phyloP scores from a whole-genome alignment of 345 rosid genomes.

The Litchi chinensis region DNA sequence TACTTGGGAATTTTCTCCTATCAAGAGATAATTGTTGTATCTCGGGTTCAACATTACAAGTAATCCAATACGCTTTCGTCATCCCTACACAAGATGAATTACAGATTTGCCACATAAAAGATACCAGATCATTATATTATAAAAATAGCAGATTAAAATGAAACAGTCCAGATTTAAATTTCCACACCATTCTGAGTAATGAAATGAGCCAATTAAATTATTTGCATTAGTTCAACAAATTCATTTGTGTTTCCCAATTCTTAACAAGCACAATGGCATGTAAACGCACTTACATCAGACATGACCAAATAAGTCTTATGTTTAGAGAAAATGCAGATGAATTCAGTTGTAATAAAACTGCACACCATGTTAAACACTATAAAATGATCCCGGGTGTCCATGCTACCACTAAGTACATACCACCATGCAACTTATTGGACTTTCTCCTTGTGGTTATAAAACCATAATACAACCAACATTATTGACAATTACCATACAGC shows the following conservation, averaged over 20 bases:
- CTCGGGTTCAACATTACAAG: constrained; percentile 88
- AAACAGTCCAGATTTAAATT: background rate
- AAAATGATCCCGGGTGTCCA: background rate
- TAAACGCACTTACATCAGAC: background rate
- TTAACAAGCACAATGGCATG: background rate
- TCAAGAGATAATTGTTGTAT: constrained; percentile 90
- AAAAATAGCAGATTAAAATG: background rate
- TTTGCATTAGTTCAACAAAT: background rate
- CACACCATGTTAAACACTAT: background rate
- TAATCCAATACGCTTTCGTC: constrained; percentile 80
- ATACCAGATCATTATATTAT: background rate
- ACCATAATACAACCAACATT: too few relatives aligned
- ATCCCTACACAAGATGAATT: constrained; percentile 52
- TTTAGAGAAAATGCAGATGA: background rate
- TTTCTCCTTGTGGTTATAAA: too few relatives aligned
- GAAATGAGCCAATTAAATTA: background rate
- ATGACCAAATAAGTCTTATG: background rate
- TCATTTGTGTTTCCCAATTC: background rate
- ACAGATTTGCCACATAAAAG: background rate
- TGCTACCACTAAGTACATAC: background rate
- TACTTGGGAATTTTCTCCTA: constrained; percentile 67
- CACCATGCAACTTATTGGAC: background rate
- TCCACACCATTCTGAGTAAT: background rate
- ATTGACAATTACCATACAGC: too few relatives aligned
- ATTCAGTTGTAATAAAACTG: background rate